Evolutionary conservation across 305 asterid species (phyloP), one percentile per base, ranked within the genome.

Genomic region (Rubia balearica): DNA sequence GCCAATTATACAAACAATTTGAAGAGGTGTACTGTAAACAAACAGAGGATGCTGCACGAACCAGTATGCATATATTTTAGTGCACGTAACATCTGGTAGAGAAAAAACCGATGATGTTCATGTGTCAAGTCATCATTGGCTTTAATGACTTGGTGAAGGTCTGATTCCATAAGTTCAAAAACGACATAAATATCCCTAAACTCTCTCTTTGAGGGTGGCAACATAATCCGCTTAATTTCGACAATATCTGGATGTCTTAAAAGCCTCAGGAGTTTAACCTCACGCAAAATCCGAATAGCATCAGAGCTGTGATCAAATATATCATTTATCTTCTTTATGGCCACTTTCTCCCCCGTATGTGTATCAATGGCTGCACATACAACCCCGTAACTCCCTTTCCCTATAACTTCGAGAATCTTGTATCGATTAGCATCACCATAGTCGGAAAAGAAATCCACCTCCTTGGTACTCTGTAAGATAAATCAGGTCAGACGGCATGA

Each of bases 101-200:
- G 92, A 73, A 94, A 94, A 82, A 94, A 94, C 0, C 97, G 94
- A 62, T 93, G 96, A 79, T 93, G 98, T 76, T 93, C 98, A 41
- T 77, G 89, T 14, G 97, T 89, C 89, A 94, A 82, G 77, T 94
- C 99, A 79, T 91, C 96, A 82, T 94, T 94, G 75, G 98, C 98
- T 83, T 94, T 94, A 70, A 94, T 88, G 71, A 94, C 99, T 83
- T 94, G 99, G 79, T 94, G 99, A 77, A 94, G 99, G 76, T 94
- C 99, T 21, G 99, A 94, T 78, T 94, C 99, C 99, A 94, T 94
- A 71, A 94, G 99, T 87, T 94, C 98, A 57, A 94, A 91, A 61
- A 94, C 98, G 69, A 91, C 99, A 77, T 85, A 94, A 65, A 94
- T 91, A 76, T 94, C 99, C 81, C 74, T 89, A 81, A 89, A 94